Conservation (phyloP, 345 rosid genomes). For the Odontarrhena argentea region DNA sequence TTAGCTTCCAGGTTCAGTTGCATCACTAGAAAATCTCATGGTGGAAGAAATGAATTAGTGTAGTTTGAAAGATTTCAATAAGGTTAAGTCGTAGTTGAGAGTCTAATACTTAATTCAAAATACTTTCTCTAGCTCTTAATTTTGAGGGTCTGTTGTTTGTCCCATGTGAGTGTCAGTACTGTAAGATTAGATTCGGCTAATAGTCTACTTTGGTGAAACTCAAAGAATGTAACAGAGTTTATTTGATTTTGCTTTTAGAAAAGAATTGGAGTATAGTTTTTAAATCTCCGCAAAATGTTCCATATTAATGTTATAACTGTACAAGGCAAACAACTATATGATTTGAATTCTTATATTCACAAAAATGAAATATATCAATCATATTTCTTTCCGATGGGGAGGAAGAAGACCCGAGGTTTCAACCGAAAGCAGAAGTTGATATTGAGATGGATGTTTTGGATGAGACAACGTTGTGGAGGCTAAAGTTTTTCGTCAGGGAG, state of each 20-base stretch:
- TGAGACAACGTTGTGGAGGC: slow-evolving; percentile 86
- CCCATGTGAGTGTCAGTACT: slow-evolving; percentile 1
- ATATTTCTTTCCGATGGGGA: no score
- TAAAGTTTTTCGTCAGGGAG: slow-evolving; percentile 77
- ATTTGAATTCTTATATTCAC: no score
- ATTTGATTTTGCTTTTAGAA: no score
- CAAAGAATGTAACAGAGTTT: no score
- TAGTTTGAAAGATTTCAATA: background rate
- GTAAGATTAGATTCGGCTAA: no score
- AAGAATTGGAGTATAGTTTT: no score
- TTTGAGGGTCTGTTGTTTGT: background rate
- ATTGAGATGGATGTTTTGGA: slow-evolving; percentile 85
- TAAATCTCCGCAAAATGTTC: no score
- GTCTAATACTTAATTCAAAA: background rate
- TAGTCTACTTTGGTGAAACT: no score
- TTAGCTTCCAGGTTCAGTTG: background rate
- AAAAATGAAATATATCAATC: no score
- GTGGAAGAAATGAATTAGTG: background rate
- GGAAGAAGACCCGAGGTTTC: slow-evolving; percentile 51
- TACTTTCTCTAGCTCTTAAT: background rate
- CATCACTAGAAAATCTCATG: background rate
- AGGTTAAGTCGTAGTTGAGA: background rate
- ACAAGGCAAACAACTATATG: no score
- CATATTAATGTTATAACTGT: no score
- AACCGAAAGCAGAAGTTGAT: slow-evolving; percentile 64